phyloP scores from a whole-genome alignment of 208 protist species.

The Acanthamoeba castellanii region DNA sequence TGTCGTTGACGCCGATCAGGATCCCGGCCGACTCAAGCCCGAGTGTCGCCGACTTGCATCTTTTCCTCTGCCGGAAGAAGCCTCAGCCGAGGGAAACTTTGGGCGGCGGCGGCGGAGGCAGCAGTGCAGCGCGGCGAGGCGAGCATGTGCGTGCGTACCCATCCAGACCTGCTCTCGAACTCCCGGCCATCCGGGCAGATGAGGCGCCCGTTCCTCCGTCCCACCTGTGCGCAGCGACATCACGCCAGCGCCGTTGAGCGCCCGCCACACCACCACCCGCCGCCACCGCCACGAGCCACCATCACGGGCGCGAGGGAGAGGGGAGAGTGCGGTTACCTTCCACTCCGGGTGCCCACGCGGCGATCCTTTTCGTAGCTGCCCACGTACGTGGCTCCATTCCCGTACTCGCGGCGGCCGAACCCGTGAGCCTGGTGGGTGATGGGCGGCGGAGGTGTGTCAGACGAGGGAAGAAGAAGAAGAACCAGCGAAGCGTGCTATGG shows the following conservation, averaged over 20 bases:
- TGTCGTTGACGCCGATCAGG: background rate
- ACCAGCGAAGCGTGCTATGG: background rate
- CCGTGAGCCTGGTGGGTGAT: background rate
- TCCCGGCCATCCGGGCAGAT: slow-evolving; percentile 16
- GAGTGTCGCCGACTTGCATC: no score
- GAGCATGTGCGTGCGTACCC: background rate
- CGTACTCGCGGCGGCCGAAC: background rate
- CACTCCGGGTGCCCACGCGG: background rate
- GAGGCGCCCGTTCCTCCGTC: background rate
- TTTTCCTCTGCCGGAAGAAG: background rate
- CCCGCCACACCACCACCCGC: no score
- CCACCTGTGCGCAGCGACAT: background rate
- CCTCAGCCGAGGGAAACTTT: background rate
- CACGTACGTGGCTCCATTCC: slow-evolving; percentile 17
- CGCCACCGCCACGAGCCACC: no score
- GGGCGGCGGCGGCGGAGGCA: background rate
- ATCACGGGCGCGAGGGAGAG: background rate
- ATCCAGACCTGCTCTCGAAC: background rate
- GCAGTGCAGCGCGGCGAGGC: background rate
- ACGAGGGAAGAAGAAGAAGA: background rate
- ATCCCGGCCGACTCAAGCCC: slow-evolving; percentile 36
- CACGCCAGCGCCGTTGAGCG: no score
- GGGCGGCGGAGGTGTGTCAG: no score
- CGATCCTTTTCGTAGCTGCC: background rate
- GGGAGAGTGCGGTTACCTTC: background rate